These are phyloP conservation scores for Solanum appendiculatum DNA, from an alignment of 257 asterid species.

Conservation along the genomic window DNA sequence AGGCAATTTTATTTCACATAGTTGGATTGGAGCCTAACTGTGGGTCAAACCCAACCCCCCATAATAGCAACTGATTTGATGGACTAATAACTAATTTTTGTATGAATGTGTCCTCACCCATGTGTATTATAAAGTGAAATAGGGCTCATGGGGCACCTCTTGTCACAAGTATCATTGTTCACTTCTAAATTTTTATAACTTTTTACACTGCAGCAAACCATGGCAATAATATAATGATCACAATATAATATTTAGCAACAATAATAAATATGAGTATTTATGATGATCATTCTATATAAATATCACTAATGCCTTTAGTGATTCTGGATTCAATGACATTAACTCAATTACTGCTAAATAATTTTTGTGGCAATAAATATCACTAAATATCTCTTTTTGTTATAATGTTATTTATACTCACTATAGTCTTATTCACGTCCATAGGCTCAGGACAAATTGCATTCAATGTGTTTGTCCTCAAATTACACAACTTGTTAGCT, in stretches of 20 bases:
- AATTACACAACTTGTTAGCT: background rate
- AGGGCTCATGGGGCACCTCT: background rate
- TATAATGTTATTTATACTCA: background rate
- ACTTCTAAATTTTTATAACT: background rate
- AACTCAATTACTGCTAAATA: rapidly evolving
- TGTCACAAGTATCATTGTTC: background rate
- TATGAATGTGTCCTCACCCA: background rate
- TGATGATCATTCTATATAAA: background rate
- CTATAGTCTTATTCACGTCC: background rate
- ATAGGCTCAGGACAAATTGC: background rate
- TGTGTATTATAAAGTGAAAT: background rate
- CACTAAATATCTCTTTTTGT: background rate
- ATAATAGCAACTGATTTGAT: background rate
- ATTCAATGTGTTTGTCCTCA: background rate
- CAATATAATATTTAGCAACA: too few relatives aligned
- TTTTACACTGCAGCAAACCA: background rate
- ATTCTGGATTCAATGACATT: rapidly evolving
- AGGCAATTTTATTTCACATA: background rate
- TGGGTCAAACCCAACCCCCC: background rate
- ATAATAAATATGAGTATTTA: too few relatives aligned
- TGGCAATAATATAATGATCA: rapidly evolving
- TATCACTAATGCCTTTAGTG: too few relatives aligned
- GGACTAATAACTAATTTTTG: background rate
- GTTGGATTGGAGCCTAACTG: background rate
- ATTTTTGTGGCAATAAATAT: too few relatives aligned